phyloP scores from a whole-genome alignment of 352 stramenopile species.

The Paralagenidium karlingii region DNA sequence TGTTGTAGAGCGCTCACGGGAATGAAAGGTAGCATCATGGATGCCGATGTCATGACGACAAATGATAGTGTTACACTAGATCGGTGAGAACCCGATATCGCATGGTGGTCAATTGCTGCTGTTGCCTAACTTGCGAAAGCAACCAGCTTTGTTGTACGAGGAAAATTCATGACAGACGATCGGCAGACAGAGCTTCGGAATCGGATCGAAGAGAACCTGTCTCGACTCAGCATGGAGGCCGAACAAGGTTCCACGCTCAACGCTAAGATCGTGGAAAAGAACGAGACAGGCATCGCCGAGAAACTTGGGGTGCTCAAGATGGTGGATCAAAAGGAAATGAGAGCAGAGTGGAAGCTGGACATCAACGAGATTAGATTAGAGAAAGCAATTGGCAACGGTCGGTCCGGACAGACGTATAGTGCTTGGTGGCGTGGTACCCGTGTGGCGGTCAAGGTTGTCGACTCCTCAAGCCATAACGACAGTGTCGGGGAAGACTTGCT shows the following conservation, averaged over 20 bases:
- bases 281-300: conserved; percentile 21
- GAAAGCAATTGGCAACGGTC: conserved; percentile 47
- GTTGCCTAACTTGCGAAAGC: too few species aligned
- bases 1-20: conserved; percentile 36
- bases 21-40: conserved; percentile 80
- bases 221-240: conserved; percentile 19
- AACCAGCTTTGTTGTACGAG: conserved; percentile 69
- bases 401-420: conserved; percentile 69
- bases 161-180: conserved; percentile 71
- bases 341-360: conserved; percentile 68
- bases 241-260: neutral
- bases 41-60: conserved; percentile 81
- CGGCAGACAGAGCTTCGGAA: conserved; percentile 53
- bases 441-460: conserved; percentile 68
- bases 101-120: neutral
- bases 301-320: conserved; percentile 65
- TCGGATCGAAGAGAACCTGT: conserved; percentile 64
- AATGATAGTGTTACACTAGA: conserved; percentile 65
- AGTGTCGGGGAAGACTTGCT: conserved; percentile 60
- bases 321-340: conserved; percentile 71
- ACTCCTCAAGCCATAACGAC: conserved; percentile 55
- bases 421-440: conserved; percentile 70
- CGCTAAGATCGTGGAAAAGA: neutral
- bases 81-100: conserved; percentile 13
- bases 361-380: conserved; percentile 63